Evolutionary conservation across 2,329 filamentous ascomycete genomes (phyloP).

Genomic region (Xylaria sp.): DNA sequence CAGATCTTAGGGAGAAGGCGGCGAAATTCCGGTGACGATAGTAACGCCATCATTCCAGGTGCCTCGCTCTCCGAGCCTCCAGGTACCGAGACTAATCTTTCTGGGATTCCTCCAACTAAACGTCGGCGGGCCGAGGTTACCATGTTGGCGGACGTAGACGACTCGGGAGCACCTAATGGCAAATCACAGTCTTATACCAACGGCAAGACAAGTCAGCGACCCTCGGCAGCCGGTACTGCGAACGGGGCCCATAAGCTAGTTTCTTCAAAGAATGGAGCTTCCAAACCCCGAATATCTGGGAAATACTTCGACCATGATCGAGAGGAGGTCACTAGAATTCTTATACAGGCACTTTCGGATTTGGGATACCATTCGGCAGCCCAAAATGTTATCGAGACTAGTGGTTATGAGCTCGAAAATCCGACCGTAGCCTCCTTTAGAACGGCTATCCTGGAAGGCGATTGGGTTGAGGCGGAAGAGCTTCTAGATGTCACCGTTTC

Average conservation of each 20-base stretch:
- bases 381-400: slow-evolving; percentile 78
- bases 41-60: slow-evolving; percentile 37
- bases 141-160: slow-evolving; percentile 72
- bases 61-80: slow-evolving; percentile 42
- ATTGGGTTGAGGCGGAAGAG: slow-evolving; percentile 87
- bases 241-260: slow-evolving; percentile 62
- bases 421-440: slow-evolving; percentile 88
- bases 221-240: slow-evolving; percentile 51
- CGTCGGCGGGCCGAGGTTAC: slow-evolving; percentile 66
- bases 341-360: slow-evolving; percentile 91
- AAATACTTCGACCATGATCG: slow-evolving; percentile 85
- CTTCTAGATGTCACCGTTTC: slow-evolving; percentile 71
- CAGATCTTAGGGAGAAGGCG: slow-evolving; percentile 67
- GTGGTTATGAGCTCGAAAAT: slow-evolving; percentile 88
- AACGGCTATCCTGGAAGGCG: slow-evolving; percentile 79
- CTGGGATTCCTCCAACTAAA: slow-evolving; percentile 60
- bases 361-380: slow-evolving; percentile 87
- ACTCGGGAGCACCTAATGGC: slow-evolving; percentile 63
- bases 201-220: slow-evolving; percentile 63
- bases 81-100: slow-evolving; percentile 38
- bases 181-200: slow-evolving; percentile 65
- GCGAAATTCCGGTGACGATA: slow-evolving; percentile 58
- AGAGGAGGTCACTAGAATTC: slow-evolving; percentile 90
- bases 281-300: slow-evolving; percentile 50
- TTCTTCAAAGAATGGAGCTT: slow-evolving; percentile 66